Evolutionary conservation across 2,329 filamentous ascomycete genomes (phyloP).

Genomic region (Zymoseptoria brevis): DNA sequence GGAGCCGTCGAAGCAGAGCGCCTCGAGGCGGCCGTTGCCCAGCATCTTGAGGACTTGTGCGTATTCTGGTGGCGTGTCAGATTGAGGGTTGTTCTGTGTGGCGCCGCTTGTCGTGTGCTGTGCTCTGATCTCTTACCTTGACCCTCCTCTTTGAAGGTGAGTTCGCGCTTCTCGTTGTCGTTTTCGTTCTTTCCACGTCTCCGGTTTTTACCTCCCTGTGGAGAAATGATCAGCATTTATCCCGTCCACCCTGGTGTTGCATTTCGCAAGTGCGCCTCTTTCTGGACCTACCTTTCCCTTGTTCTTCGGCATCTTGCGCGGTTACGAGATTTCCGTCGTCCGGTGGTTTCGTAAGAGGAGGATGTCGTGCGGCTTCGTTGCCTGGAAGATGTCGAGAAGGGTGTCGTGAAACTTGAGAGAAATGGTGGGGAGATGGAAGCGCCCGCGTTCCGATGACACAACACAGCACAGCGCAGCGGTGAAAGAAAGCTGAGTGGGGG

Average conservation of each 20-base stretch:
- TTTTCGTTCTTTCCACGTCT: slow-evolving; percentile 80
- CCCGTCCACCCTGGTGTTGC: background rate
- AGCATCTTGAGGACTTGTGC: slow-evolving; percentile 93
- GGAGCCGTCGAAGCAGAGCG: slow-evolving; percentile 88
- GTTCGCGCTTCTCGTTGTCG: slow-evolving; percentile 97
- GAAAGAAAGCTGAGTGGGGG: background rate
- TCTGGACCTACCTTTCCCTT: slow-evolving; percentile 80
- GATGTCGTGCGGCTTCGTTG: slow-evolving; percentile 22
- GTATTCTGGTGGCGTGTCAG: slow-evolving; percentile 47
- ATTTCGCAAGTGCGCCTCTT: background rate
- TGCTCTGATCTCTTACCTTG: slow-evolving; percentile 50
- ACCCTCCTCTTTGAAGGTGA: slow-evolving; percentile 97
- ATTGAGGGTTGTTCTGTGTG: background rate
- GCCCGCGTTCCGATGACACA: background rate
- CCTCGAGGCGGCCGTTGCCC: slow-evolving; percentile 87
- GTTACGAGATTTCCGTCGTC: background rate
- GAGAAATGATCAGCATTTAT: background rate
- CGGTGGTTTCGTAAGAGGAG: background rate
- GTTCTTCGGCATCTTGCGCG: slow-evolving; percentile 83
- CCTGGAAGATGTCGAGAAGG: slow-evolving; percentile 6
- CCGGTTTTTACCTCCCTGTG: slow-evolving; percentile 86
- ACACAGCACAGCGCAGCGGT: background rate
- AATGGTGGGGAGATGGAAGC: background rate
- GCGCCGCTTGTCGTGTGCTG: background rate
- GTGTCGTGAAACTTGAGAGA: slow-evolving; percentile 3